A percentile compares a stretch with the other conserved stretches of the same genome.
Conservation (phyloP, 2,329 filamentous ascomycete species). For the Ascochyta viciae-villosae region DNA sequence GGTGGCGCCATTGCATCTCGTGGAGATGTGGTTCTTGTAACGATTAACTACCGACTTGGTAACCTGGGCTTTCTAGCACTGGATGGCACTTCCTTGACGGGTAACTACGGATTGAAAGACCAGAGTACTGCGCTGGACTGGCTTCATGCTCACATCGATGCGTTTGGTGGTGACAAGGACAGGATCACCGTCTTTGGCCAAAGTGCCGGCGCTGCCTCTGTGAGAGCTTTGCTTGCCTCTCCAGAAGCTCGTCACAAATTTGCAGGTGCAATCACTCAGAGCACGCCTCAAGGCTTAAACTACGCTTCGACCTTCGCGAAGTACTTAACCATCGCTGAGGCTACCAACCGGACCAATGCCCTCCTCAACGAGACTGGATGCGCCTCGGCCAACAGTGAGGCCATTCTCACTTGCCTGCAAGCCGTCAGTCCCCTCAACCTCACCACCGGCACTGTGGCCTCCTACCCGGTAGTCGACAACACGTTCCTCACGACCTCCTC, state of each 20-base stretch:
- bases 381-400: constrained; percentile 7
- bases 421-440: constrained; percentile 28
- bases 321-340: constrained; percentile 37
- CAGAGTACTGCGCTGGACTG: constrained; percentile 60
- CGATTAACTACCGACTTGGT: constrained; percentile 53
- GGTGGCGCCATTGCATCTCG: constrained; percentile 56
- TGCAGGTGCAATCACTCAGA: constrained; percentile 53
- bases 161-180: constrained; percentile 47
- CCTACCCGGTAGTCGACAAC: constrained; percentile 44
- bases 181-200: constrained; percentile 50
- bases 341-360: constrained; percentile 24
- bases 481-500: constrained; percentile 35
- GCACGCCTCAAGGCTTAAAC: constrained; percentile 30
- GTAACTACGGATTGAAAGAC: constrained; percentile 60
- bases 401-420: constrained; percentile 32
- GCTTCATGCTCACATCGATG: constrained; percentile 52
- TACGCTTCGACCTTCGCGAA: constrained; percentile 32
- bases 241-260: constrained; percentile 58
- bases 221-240: constrained; percentile 59
- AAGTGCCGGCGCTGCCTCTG: constrained; percentile 46
- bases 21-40: constrained; percentile 55
- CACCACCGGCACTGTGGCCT: constrained; percentile 7
- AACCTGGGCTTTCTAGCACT: constrained; percentile 47
- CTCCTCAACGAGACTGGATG: constrained; percentile 39
- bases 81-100: constrained; percentile 54